Conservation (phyloP, 495 filamentous ascomycete genomes). For the Physcia stellaris region DNA sequence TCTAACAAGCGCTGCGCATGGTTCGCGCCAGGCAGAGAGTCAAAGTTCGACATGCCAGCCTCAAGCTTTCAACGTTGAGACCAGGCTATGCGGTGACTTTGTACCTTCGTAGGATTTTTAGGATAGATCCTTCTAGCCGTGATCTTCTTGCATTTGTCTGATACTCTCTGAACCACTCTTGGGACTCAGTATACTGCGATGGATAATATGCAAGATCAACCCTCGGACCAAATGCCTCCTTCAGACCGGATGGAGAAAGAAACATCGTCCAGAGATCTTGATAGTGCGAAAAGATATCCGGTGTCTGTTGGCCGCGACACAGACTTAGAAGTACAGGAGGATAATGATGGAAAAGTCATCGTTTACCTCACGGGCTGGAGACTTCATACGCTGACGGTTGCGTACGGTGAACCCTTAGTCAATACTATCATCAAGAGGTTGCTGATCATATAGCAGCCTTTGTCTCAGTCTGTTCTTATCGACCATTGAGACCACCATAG, state of each 20-base stretch:
- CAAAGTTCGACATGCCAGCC: too few species aligned
- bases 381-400: constrained; percentile 2
- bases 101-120: too few species aligned
- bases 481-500: constrained; percentile 48
- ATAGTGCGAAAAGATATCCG: not conserved
- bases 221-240: too few species aligned
- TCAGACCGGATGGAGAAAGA: not conserved
- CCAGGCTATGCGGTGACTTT: too few species aligned
- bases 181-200: too few species aligned
- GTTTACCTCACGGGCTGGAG: constrained; percentile 4
- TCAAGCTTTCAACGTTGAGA: too few species aligned
- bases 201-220: too few species aligned
- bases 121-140: too few species aligned
- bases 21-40: too few species aligned
- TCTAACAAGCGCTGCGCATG: too few species aligned
- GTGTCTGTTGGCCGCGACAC: not conserved
- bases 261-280: not conserved
- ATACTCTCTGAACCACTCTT: too few species aligned
- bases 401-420: not conserved
- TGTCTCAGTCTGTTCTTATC: constrained; percentile 43
- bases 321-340: not conserved
- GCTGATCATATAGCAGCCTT: constrained; percentile 23
- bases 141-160: too few species aligned
- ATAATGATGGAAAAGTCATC: not conserved
- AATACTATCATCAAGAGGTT: not conserved